Evolutionary conservation across 202 grass and related monocot species (phyloP), one percentile per base, ranked within the genome.

Genomic region (Alloteropsis angusta): DNA sequence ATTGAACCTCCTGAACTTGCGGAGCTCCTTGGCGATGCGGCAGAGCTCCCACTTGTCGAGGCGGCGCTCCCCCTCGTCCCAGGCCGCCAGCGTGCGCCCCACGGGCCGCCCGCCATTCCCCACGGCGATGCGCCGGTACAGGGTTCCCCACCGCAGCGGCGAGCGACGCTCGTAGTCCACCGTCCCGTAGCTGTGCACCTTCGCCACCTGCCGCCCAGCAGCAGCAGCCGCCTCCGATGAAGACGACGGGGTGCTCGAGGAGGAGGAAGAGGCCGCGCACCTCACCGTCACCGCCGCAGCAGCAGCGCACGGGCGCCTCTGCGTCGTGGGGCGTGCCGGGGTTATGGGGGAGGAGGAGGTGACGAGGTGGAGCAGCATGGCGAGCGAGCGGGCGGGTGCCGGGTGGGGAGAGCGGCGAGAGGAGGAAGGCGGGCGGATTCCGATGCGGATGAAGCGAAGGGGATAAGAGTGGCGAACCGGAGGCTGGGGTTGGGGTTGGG

Each of bases 41-140:
- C 91, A 90, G 67, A 94, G 83, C 74, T 90, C 89, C 89, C 91
- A 98, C 60, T 94, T 94, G 25, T 85, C 71, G 54, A 94, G 85
- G 60, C 89, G 84, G 74, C 77, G 84, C 83, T 98, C 92, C 46
- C 84, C 80, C 74, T 81, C 85, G 47, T 98, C 95, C 95, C 95
- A 98, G 7, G 75, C 70, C 65, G 55, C 80, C 34, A 84, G 83
- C 56, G 76, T 85, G 53, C 73, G 82, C 22, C 80, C 46, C 48
- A 73, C 59, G 37, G 77, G 61, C 36, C 45, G 79, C 28, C 61
- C 85, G 13, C 84, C 80, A 17, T 80, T 41, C 39, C 62, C 70
- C 81, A 86, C 82, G 9, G 87, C 66, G 53, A 97, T 84, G 55
- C 91, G 72, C 25, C 89, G 83, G 85, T 97, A 97, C 65, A 98